A percentile compares a stretch with the other conserved stretches of the same genome.
Evolutionary conservation across 495 filamentous ascomycete genomes (phyloP).

Genomic region (Hypomontagnella submonticulosa): DNA sequence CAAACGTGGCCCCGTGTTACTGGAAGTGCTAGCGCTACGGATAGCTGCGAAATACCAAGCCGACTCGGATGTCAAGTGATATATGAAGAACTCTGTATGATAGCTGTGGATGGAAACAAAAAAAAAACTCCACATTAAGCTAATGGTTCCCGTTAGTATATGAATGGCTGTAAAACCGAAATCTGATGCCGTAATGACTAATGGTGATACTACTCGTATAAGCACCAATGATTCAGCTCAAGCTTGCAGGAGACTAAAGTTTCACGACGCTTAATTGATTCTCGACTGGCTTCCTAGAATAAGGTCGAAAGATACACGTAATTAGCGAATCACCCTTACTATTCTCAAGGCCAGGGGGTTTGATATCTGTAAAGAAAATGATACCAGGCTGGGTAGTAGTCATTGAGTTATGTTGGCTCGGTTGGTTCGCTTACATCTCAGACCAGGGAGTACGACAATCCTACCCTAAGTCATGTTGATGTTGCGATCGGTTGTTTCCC

Average conservation of each 20-base stretch:
- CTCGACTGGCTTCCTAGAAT: background rate
- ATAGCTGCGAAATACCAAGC: constrained; percentile 8
- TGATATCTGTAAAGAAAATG: too few relatives aligned
- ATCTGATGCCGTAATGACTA: background rate
- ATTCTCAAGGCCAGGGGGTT: too few relatives aligned
- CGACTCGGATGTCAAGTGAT: constrained; percentile 16
- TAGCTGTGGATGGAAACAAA: background rate
- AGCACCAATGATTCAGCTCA: constrained; percentile 5
- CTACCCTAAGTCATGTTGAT: constrained; percentile 23
- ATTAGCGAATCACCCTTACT: too few relatives aligned
- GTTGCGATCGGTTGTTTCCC: constrained; percentile 29
- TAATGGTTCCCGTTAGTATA: constrained; percentile 1
- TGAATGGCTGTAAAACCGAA: background rate
- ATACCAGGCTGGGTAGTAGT: background rate
- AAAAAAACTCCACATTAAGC: background rate
- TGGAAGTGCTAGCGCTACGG: constrained; percentile 17
- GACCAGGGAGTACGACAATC: constrained; percentile 20
- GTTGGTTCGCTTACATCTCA: constrained; percentile 7
- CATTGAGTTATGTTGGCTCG: background rate
- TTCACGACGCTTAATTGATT: background rate
- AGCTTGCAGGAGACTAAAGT: background rate
- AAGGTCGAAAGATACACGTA: background rate
- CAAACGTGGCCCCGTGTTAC: constrained; percentile 24
- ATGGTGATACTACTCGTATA: constrained; percentile 24
- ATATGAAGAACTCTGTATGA: constrained; percentile 3